These are phyloP conservation scores for Penicillium sumatraense DNA, from an alignment of 2,329 filamentous ascomycete species.

Conservation along the genomic window DNA sequence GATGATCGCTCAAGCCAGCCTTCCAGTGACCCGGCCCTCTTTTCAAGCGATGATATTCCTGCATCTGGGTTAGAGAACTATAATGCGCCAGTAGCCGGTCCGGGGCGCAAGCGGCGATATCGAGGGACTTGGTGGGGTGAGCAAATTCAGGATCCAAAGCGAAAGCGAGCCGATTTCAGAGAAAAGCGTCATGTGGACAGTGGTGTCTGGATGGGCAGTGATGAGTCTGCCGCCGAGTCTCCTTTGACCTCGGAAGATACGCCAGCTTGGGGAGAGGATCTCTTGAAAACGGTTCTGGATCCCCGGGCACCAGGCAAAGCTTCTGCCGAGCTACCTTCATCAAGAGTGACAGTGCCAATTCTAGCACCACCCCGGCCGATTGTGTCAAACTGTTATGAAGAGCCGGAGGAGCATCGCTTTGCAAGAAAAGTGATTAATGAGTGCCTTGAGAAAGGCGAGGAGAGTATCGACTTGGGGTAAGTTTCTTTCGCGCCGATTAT, in stretches of 20 bases:
- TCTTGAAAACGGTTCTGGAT: conserved; percentile 33
- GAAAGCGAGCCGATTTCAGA: conserved; percentile 48
- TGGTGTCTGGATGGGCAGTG: conserved; percentile 55
- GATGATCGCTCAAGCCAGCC: conserved; percentile 44
- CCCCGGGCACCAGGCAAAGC: conserved; percentile 11
- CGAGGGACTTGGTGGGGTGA: conserved; percentile 53
- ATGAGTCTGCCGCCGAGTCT: conserved; percentile 43
- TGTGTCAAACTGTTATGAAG: conserved; percentile 28
- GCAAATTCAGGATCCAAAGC: conserved; percentile 41
- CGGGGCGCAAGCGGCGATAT: conserved; percentile 45
- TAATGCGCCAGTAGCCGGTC: conserved; percentile 26
- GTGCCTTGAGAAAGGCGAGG: conserved; percentile 49
- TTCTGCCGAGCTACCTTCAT: not conserved
- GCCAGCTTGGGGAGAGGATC: conserved; percentile 43
- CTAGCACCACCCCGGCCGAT: conserved; percentile 20
- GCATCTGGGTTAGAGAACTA: conserved; percentile 52
- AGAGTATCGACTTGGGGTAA: conserved; percentile 52
- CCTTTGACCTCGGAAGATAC: conserved; percentile 42
- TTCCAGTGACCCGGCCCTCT: conserved; percentile 51
- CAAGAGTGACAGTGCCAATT: not conserved
- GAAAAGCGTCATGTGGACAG: conserved; percentile 51
- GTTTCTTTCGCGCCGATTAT: conserved; percentile 15
- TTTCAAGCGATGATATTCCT: conserved; percentile 53
- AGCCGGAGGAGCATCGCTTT: conserved; percentile 41
- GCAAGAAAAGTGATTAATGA: conserved; percentile 44